Evolutionary conservation across 768 basidiomycete species (phyloP), one percentile per base, ranked within the genome.

Genomic region (Psilocybe sp.): DNA sequence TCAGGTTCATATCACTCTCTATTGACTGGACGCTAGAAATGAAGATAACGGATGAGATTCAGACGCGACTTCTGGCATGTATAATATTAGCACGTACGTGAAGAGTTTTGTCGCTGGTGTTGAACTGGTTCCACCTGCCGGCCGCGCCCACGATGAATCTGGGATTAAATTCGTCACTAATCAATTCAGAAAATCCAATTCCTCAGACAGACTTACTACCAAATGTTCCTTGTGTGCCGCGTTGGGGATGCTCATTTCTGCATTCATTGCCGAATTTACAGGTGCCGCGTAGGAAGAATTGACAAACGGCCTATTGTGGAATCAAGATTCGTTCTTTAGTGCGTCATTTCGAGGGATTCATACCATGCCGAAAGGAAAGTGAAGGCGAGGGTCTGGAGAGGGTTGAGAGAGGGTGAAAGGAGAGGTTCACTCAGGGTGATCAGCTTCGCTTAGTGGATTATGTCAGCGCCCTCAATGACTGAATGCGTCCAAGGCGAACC

Each of bases 231-330:
- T 61, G 61, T 41, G 64, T 62, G 31, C 54, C 59, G 47, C 73
- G 64, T 34, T 61, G 64, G 39, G 77, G 82, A 62, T 89, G 87
- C 54, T 87, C 84, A 56, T 86, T 81, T 55, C 79, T 75, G 63
- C 88, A 90, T 33, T 65, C 68, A 44, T 73, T 67, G 3, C 88
- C 88, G 57, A 84, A 90, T 57, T 71, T 79, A 69, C 88, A 89
- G 33, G 68, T 58, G 6, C 87, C 88, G 13, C 80, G 77, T 38
- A 84, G 60, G 60, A 75, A 88, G 64, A 72, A 89, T 40, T 74
- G 69, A 59, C 87, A 89, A 0, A 85, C 75, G 6, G 62, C 63
- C 86, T 87, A 35, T 10, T 2, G 8, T 1, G 16, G 20, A 11
- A 12, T 48, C 23, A 48, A 34, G 1, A 37, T 20, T 31, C 8